Base-by-base conservation (phyloP, 345 rosid genomes). In the Hypericum androsaemum region DNA sequence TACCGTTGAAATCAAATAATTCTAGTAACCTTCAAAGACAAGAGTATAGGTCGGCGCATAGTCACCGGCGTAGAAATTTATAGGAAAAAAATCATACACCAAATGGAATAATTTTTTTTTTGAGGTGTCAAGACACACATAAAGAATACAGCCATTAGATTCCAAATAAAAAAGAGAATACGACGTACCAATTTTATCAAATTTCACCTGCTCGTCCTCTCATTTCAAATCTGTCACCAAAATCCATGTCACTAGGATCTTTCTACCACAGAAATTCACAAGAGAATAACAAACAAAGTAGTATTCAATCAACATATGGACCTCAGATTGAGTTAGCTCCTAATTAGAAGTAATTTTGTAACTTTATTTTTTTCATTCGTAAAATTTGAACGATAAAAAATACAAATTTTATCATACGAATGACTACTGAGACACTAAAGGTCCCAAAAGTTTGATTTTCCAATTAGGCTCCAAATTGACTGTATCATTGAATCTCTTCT, bases 221-320 rank as follows among this genome's bases (percentile, higher is more conserved):
- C 49, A 35, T 13, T 36, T 50, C 22, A 36, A 35, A 59, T 62
- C 49, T 32, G 48, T 35, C 50, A 15, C 36, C 12, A 7, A 47
- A 54, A 42, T 32, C 17, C 47, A 3, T 3, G 43, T 28, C 47
- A 50, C 0, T 15, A 47, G 40, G 56, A 37, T 46, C 56, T 52
- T 6, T 22, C 32, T 2, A 10, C 10, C 13, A 40, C 10, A 36
- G 44, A 57, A 70, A 64, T 53, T 47, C 62, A 58, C 60, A 58
- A 36, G 7, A 50, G 39, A 54, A 41, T 47, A 42, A 1, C 7
- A 6, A 67, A 65, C 58, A 56, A 5, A 45, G 10, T 32, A 8
- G 12, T 11, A 28, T 54, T 62, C 17, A 66, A 57, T 69, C 64
- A 70, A 50, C n/a, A n/a, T n/a, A 44, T 51, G 62, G 39, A 47